Evolutionary conservation across 148 eudicot species (phyloP).

Genomic region (Rhododendron griersonianum): DNA sequence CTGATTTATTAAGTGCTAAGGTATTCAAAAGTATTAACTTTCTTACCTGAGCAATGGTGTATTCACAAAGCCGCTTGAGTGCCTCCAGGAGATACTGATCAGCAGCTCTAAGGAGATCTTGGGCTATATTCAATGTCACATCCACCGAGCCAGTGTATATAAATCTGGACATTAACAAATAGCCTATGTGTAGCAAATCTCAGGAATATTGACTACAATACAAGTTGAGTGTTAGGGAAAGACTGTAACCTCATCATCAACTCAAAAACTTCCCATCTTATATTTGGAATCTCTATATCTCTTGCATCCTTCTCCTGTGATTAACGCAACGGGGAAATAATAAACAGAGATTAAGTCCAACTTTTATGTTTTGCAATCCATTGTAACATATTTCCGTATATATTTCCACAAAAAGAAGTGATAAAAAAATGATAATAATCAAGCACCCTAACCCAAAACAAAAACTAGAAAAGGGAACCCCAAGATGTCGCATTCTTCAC

Average conservation of each 20-base stretch:
- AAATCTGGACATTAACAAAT: slow-evolving; percentile 43
- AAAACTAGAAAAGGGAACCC: neutral
- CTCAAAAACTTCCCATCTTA: slow-evolving; percentile 91
- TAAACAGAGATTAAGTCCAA: neutral
- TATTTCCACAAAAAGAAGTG: neutral
- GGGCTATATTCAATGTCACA: slow-evolving; percentile 76
- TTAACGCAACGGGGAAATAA: neutral
- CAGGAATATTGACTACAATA: neutral
- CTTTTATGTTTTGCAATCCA: neutral
- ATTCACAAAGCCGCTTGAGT: slow-evolving; percentile 88
- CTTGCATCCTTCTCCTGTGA: slow-evolving; percentile 86
- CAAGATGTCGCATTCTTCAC: neutral
- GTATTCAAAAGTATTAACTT: neutral
- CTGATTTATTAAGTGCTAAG: neutral
- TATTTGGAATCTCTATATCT: slow-evolving; percentile 92
- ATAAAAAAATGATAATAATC: neutral
- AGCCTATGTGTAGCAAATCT: neutral
- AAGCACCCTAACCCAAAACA: neutral
- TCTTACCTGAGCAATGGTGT: slow-evolving; percentile 75
- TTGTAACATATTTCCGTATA: neutral
- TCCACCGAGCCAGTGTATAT: slow-evolving; percentile 87
- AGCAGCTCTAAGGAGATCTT: slow-evolving; percentile 88
- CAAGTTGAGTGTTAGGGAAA: slow-evolving; percentile 1
- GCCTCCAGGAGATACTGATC: slow-evolving; percentile 97
- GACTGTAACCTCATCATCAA: slow-evolving; percentile 85